These are phyloP conservation scores for Fonsecaea multimorphosa DNA, from an alignment of 2,329 filamentous ascomycete species.

Conservation along the genomic window DNA sequence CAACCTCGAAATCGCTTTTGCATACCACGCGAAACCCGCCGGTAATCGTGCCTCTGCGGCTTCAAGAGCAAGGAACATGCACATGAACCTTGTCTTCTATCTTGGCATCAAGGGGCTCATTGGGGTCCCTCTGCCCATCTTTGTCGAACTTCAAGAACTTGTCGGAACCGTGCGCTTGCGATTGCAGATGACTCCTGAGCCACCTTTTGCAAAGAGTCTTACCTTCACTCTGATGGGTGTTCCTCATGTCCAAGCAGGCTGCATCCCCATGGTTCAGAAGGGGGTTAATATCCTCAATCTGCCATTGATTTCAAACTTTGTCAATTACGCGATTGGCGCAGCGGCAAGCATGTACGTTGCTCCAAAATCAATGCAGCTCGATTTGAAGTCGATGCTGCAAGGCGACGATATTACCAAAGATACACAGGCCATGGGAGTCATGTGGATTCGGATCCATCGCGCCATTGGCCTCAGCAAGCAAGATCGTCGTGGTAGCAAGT, in stretches of 20 bases:
- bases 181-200: slow-evolving; percentile 83
- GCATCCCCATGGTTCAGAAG: slow-evolving; percentile 87
- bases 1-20: slow-evolving; percentile 87
- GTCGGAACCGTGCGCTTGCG: slow-evolving; percentile 85
- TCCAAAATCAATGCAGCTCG: slow-evolving; percentile 90
- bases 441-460: slow-evolving; percentile 91
- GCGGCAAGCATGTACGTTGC: slow-evolving; percentile 91
- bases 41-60: slow-evolving; percentile 72
- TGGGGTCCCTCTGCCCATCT: slow-evolving; percentile 84
- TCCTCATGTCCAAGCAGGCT: slow-evolving; percentile 86
- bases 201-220: slow-evolving; percentile 88
- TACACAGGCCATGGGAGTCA: slow-evolving; percentile 80
- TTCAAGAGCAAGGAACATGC: slow-evolving; percentile 90
- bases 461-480: slow-evolving; percentile 90
- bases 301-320: slow-evolving; percentile 92
- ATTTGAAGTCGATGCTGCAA: slow-evolving; percentile 86
- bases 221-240: slow-evolving; percentile 95
- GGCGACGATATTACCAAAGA: slow-evolving; percentile 91
- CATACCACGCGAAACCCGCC: slow-evolving; percentile 84
- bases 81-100: slow-evolving; percentile 95
- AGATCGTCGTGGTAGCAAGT: slow-evolving; percentile 78
- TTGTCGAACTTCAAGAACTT: slow-evolving; percentile 87
- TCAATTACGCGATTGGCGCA: slow-evolving; percentile 90
- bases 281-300: slow-evolving; percentile 91
- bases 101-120: slow-evolving; percentile 88